phyloP scores from a whole-genome alignment of 257 asterid genomes.

The Ajuga chamaepitys region DNA sequence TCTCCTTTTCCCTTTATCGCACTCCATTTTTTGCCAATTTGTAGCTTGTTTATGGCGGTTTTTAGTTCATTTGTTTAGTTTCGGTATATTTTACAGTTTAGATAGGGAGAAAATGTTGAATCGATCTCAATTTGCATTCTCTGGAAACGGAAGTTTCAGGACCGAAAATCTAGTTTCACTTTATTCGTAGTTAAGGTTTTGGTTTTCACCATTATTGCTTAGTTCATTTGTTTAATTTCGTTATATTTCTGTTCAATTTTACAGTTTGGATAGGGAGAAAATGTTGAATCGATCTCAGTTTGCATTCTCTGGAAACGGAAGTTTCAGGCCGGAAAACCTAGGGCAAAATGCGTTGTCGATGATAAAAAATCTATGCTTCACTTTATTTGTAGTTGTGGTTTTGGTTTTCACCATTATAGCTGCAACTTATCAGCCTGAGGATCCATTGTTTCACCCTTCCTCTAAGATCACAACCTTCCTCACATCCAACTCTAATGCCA shows the following conservation, averaged over 20 bases:
- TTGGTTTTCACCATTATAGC: conserved; percentile 82
- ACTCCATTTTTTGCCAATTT: conserved; percentile 5
- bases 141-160: conserved; percentile 56
- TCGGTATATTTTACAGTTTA: not conserved
- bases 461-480: conserved; percentile 71
- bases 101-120: conserved; percentile 35
- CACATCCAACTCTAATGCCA: conserved; percentile 77
- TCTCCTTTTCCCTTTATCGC: not conserved
- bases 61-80: conserved; percentile 3
- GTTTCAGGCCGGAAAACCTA: conserved; percentile 72
- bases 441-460: conserved; percentile 86
- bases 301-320: conserved; percentile 39
- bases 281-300: conserved; percentile 49
- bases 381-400: conserved; percentile 70
- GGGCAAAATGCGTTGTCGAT: conserved; percentile 71
- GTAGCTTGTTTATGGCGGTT: not conserved
- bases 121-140: conserved; percentile 37
- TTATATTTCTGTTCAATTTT: not conserved
- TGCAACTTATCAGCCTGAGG: conserved; percentile 90
- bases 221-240: conserved; percentile 1
- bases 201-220: conserved; percentile 48
- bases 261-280: conserved; percentile 15
- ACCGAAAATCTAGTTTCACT: conserved; percentile 74
- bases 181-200: conserved; percentile 73
- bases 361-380: conserved; percentile 79